Base-by-base conservation (phyloP, 2,329 filamentous ascomycete species). In the Penicillium sp. region DNA sequence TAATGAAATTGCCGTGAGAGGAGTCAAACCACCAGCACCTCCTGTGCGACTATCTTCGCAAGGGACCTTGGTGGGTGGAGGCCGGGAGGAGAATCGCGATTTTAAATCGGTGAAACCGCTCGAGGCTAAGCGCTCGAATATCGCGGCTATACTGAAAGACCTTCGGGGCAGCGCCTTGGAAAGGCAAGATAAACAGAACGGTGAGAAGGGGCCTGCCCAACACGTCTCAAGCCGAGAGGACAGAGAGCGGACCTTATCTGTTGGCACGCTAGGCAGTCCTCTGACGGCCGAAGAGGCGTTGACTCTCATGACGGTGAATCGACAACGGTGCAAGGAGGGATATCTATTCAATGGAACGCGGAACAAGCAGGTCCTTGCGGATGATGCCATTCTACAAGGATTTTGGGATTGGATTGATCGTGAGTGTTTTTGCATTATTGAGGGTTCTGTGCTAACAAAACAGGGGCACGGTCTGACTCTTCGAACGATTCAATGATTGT, bases 331-430 rank as follows among this genome's bases (percentile, higher is more conserved):
- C 68, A 79, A 81, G 61, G 84, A 85, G 70, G 87, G 81, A 1
- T 83, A 83, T 63, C 67, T 81, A 1, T 78, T 88, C 51, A 81
- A 88, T 64, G 84, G 83, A 61, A 73, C 75, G 23, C 83, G 79
- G 58, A 89, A 89, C 66, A 82, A 81, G 64, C 71, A 77, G 7
- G 83, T 89, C 29, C 76, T 87, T 3, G 75, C 79, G 2, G 85
- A 88, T 56, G 83, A 88, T 67, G 81, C 80, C 51, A 82, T 81
- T 71, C 77, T 89, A 5, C 83, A 85, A 57, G 83, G 84, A 7
- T 78, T 88, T 38, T 90, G 87, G 87, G 80, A 79, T 49, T 85
- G 86, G 72, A 75, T 88, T 38, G 78, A 83, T 63, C 81, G 85
- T 80, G 70, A 68, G 79, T 66, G 23, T 2, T 68, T 6, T 6